A percentile compares a stretch with the other conserved stretches of the same genome.
These are phyloP conservation scores for Pseudogymnoascus pannorum DNA, from an alignment of 2,329 filamentous ascomycete species.

Conservation along the genomic window DNA sequence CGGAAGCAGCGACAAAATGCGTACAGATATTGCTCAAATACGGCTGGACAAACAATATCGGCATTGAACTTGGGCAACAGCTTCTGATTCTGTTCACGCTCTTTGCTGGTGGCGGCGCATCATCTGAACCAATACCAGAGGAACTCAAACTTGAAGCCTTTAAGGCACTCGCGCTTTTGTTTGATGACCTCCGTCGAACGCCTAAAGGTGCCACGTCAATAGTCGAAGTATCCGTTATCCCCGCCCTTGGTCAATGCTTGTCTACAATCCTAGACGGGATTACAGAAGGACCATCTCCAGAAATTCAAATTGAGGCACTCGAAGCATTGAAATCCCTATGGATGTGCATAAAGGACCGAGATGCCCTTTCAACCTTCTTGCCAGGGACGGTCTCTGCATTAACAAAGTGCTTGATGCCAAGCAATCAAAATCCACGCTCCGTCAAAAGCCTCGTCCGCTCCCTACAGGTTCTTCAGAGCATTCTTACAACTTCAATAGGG, in stretches of 20 bases:
- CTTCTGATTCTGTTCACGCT: slow-evolving; percentile 79
- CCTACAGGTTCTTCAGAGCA: slow-evolving; percentile 49
- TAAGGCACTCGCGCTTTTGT: slow-evolving; percentile 58
- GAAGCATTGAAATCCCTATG: slow-evolving; percentile 56
- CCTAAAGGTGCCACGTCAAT: slow-evolving; percentile 42
- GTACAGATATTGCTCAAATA: slow-evolving; percentile 64
- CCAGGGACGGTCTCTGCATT: slow-evolving; percentile 81
- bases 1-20: slow-evolving; percentile 72
- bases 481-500: slow-evolving; percentile 48
- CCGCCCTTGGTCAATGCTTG: slow-evolving; percentile 73
- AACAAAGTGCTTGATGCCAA: slow-evolving; percentile 61
- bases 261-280: slow-evolving; percentile 71
- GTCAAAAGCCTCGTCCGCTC: slow-evolving; percentile 58
- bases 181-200: slow-evolving; percentile 50
- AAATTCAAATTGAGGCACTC: slow-evolving; percentile 66
- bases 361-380: slow-evolving; percentile 76
- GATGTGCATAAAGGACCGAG: slow-evolving; percentile 57
- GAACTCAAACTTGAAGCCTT: slow-evolving; percentile 70
- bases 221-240: slow-evolving; percentile 55
- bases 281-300: slow-evolving; percentile 53
- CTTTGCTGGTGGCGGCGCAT: slow-evolving; percentile 63
- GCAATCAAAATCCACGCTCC: slow-evolving; percentile 52
- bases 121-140: slow-evolving; percentile 48
- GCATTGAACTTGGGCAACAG: slow-evolving; percentile 69
- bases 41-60: slow-evolving; percentile 71